These are phyloP conservation scores for Deinandra increscens DNA, from an alignment of 129 eudicot genomes.

Conservation along the genomic window DNA sequence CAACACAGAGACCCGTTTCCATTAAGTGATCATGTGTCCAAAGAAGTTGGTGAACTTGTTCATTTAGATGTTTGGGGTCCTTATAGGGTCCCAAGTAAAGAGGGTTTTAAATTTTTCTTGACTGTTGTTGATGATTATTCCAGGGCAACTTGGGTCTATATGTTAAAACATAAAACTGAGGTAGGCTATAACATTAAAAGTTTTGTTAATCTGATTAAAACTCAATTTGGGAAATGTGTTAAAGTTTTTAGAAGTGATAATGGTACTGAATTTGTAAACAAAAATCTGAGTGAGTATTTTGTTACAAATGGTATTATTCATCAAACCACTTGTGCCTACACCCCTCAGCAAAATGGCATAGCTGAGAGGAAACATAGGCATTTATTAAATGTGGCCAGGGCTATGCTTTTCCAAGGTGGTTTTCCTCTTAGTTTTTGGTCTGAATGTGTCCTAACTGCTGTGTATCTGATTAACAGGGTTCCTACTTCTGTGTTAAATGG, in stretches of 20 bases:
- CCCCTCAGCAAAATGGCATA: too few relatives aligned
- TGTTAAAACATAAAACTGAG: background rate
- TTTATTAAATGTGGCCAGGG: too few relatives aligned
- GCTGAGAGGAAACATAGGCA: too few relatives aligned
- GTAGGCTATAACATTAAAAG: background rate
- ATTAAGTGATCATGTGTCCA: background rate
- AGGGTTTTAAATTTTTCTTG: background rate
- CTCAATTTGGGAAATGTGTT: background rate
- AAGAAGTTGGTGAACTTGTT: background rate
- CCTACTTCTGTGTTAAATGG: too few relatives aligned
- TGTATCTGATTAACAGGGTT: too few relatives aligned
- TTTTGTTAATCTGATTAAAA: background rate
- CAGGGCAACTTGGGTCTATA: background rate
- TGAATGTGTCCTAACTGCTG: too few relatives aligned
- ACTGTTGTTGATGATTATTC: background rate
- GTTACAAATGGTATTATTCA: background rate
- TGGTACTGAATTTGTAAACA: background rate
- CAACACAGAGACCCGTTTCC: too few relatives aligned
- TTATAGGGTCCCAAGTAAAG: background rate
- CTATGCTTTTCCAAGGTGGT: too few relatives aligned
- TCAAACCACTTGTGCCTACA: too few relatives aligned
- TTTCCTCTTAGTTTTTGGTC: too few relatives aligned
- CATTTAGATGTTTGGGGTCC: background rate
- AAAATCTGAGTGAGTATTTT: background rate
- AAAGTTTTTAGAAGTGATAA: background rate